Evolutionary conservation across 2,329 filamentous ascomycete genomes (phyloP), one percentile per base, ranked within the genome.

Genomic region (Colletotrichum musicola): DNA sequence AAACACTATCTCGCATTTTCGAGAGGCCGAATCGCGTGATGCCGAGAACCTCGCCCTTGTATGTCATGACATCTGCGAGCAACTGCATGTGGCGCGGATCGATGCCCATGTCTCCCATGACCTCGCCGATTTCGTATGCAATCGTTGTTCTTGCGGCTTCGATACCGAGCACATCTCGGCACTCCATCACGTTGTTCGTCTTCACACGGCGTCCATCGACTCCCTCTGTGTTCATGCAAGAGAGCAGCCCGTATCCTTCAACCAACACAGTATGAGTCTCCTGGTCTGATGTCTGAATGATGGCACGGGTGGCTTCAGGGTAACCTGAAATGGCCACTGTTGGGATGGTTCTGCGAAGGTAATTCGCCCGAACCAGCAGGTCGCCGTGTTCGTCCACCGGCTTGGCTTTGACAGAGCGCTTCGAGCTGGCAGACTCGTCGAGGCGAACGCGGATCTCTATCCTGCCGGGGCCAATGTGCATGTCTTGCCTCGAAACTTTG

Each of bases 61-160:
- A 98, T 1, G 96, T 98, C 96, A 99, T 99, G 62, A 98, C 95
- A 76, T 99, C 96, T 12, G 96, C 95, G 1, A 99, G 89, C 18
- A 99, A 88, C 78, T 98, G 92, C 94, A 99, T 98, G 82, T 99
- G 96, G 64, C 96, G 93, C 51, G 95, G 95, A 81, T 99, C 96
- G 75, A 99, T 98, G 79, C 89, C 90, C 94, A 99, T 98, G 78
- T 92, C 90, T 42, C 89, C 89, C 95, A 98, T 99, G 77, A 98
- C 96, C 60, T 87, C 86, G 61, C 86, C 88, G 75, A 99, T 98
- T 83, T 99, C 96, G 53, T 88, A 84, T 57, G 96, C 93, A 76
- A 99, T 98, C 6, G 95, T 97, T 4, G 88, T 88, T 68, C 95
- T 90, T 3, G 96, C 96, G 1, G 96, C 96, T 83, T 99, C 96